A percentile compares a stretch with the other conserved stretches of the same genome.
These are phyloP conservation scores for Sugiyamaella lignohabitans DNA, from an alignment of 805 yeast genomes.

Conservation along the genomic window DNA sequence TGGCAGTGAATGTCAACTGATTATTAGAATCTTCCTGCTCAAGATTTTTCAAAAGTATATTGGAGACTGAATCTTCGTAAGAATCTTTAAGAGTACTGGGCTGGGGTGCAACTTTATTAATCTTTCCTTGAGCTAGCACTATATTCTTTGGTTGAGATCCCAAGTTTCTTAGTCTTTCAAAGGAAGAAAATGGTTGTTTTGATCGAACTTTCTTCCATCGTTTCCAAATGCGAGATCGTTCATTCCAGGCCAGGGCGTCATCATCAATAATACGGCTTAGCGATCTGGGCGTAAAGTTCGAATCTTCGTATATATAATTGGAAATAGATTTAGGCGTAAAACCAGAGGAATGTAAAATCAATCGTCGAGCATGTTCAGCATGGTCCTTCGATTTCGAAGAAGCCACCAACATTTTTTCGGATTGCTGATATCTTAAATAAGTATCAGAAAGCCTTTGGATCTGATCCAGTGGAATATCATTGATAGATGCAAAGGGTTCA, in stretches of 20 bases:
- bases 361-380: slow-evolving; percentile 20
- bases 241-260: slow-evolving; percentile 27
- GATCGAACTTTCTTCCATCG: neutral
- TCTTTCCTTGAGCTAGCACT: neutral
- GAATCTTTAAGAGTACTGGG: neutral
- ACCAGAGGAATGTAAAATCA: slow-evolving; percentile 17
- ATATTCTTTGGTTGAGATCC: neutral
- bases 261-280: slow-evolving; percentile 16
- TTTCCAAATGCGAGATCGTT: slow-evolving; percentile 15
- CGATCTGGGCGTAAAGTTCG: neutral
- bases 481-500: slow-evolving; percentile 11
- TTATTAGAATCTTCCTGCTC: no score
- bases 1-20: slow-evolving; percentile 27
- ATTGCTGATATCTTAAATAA: slow-evolving; percentile 17
- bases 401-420: slow-evolving; percentile 14
- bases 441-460: slow-evolving; percentile 29
- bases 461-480: slow-evolving; percentile 17
- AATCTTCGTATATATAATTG: slow-evolving; percentile 3
- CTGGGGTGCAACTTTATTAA: no score
- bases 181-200: neutral
- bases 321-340: slow-evolving; percentile 6
- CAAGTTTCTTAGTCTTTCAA: no score
- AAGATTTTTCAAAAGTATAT: neutral
- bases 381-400: slow-evolving; percentile 14
- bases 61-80: neutral